Percentiles rank a stretch among this genome's conserved stretches.
Conservation (phyloP, 1,284 basidiomycete genomes). For the Xerocomus minutiporus region DNA sequence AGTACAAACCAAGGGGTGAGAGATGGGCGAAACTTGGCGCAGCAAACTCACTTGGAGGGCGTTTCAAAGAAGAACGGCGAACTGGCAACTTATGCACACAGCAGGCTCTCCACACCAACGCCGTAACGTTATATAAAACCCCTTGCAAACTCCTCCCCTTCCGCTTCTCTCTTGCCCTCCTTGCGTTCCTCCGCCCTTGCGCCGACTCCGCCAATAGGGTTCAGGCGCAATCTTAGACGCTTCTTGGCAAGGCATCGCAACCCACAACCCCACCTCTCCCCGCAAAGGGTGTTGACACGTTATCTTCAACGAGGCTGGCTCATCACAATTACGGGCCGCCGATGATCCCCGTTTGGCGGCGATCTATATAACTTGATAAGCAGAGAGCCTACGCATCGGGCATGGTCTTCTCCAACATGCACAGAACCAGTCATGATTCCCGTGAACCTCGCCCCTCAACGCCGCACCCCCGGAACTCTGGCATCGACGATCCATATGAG, state of each 20-base stretch:
- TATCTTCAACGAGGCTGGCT: neutral
- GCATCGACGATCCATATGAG: neutral
- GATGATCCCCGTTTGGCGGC: neutral
- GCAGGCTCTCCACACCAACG: neutral
- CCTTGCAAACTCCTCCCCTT: neutral
- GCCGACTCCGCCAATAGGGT: constrained; percentile 20
- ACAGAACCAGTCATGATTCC: neutral
- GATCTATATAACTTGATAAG: neutral
- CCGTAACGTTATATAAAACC: constrained; percentile 15
- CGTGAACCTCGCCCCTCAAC: neutral
- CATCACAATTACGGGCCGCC: neutral
- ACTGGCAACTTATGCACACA: neutral
- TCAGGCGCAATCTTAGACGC: constrained; percentile 13
- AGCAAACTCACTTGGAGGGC: neutral
- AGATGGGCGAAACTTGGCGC: neutral
- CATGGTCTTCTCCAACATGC: neutral
- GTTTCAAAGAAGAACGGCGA: constrained; percentile 1
- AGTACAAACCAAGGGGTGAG: neutral
- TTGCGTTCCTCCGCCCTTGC: constrained; percentile 17
- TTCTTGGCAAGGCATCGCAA: constrained; percentile 9
- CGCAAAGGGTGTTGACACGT: neutral
- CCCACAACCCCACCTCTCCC: neutral
- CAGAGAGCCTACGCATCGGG: neutral
- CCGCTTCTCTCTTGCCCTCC: neutral
- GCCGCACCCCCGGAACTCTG: no score